Percentiles rank a stretch among this genome's conserved stretches.
Evolutionary conservation across 192 early-diverging fungal species (phyloP).

Genomic region (Rhizophagus sp.): DNA sequence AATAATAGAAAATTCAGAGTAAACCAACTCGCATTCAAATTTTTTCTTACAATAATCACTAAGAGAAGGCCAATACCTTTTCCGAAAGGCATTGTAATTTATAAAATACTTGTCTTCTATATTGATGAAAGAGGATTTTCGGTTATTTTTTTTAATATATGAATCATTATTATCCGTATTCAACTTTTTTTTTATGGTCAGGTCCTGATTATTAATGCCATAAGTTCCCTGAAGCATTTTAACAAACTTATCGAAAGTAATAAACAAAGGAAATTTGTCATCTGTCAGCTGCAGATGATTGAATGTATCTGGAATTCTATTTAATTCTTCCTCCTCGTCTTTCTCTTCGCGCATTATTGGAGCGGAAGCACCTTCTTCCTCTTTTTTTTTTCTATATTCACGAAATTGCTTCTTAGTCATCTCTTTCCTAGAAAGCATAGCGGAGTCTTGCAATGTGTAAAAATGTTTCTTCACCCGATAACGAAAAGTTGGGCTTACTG

Average conservation of each 20-base stretch:
- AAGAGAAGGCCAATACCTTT: conserved; percentile 12
- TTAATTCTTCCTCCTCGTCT: background rate
- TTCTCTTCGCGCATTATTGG: conserved; percentile 4
- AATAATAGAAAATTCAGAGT: conserved; percentile 13
- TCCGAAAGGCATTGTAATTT: background rate
- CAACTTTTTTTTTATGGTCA: background rate
- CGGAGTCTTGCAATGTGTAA: background rate
- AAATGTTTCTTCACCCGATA: conserved; percentile 12
- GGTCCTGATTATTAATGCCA: background rate
- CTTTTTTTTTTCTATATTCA: background rate
- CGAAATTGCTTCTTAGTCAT: background rate
- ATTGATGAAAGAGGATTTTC: background rate
- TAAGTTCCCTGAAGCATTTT: conserved; percentile 26
- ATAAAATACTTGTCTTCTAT: background rate
- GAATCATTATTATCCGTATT: background rate
- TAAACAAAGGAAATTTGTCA: conserved; percentile 16
- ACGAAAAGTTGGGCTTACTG: conserved; percentile 3
- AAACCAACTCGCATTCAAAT: background rate
- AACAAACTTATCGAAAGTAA: conserved; percentile 11
- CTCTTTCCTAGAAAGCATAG: background rate
- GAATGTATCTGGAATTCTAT: background rate
- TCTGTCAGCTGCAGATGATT: background rate
- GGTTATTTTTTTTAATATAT: background rate
- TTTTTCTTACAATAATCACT: background rate
- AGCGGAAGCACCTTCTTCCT: background rate